Conservation (phyloP, 140 eudicot genomes). For the Senecio squalidus region DNA sequence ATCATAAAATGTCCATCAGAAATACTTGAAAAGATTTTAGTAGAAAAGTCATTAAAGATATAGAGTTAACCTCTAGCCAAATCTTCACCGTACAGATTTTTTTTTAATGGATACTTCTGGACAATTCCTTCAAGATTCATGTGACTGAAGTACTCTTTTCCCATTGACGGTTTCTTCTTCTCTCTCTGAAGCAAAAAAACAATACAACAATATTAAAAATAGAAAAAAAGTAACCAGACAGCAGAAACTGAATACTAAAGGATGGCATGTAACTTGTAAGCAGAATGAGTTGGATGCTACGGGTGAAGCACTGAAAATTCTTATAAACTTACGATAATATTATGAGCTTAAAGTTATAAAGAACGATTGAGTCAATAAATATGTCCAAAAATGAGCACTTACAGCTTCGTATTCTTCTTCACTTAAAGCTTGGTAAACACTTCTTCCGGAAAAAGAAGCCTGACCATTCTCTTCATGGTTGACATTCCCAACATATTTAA, state of each 20-base stretch:
- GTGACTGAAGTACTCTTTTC: slow-evolving; percentile 84
- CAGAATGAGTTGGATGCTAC: no score
- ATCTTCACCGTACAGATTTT: slow-evolving; percentile 67
- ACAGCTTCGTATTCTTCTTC: slow-evolving; percentile 95
- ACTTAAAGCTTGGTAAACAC: slow-evolving; percentile 67
- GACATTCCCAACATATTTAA: slow-evolving; percentile 66
- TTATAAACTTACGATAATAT: background rate
- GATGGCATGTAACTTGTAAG: background rate
- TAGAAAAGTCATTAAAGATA: slow-evolving; percentile 3
- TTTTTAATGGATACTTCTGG: slow-evolving; percentile 74
- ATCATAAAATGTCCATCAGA: slow-evolving; percentile 14
- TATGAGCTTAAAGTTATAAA: background rate
- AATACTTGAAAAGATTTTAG: background rate
- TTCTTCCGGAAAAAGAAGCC: slow-evolving; percentile 40
- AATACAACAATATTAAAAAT: slow-evolving; percentile 2
- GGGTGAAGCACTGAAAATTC: background rate
- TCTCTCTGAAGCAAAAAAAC: slow-evolving; percentile 55
- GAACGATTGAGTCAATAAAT: background rate
- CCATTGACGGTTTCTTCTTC: slow-evolving; percentile 74
- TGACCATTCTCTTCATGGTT: slow-evolving; percentile 51
- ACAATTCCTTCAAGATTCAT: slow-evolving; percentile 90
- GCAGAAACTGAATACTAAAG: background rate
- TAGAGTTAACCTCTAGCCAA: slow-evolving; percentile 54
- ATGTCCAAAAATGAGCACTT: slow-evolving; percentile 29
- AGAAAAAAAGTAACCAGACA: no score